Percentiles rank a stretch among this genome's conserved stretches.
Evolutionary conservation across 2,329 filamentous ascomycete species (phyloP).

Genomic region (Lachnellula arida): DNA sequence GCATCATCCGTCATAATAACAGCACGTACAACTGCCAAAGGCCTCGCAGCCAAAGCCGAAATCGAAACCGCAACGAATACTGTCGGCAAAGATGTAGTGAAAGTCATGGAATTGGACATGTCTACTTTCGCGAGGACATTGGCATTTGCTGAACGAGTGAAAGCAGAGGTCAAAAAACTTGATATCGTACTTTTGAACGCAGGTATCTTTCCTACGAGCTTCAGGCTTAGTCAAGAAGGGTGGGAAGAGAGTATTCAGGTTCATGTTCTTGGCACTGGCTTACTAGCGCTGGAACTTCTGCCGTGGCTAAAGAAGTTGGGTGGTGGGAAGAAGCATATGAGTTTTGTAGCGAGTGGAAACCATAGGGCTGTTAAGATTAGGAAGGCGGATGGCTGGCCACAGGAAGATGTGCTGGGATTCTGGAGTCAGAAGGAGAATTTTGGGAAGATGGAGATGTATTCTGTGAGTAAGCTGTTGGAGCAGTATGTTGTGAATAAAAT

Average conservation of each 20-base stretch:
- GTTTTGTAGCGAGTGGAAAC: constrained; percentile 23
- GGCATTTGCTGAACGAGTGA: constrained; percentile 22
- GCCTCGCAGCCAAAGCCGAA: constrained; percentile 34
- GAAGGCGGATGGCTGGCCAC: constrained; percentile 13
- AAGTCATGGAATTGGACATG: constrained; percentile 26
- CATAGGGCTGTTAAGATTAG: constrained; percentile 12
- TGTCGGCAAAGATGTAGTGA: constrained; percentile 16
- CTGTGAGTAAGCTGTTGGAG: constrained; percentile 23
- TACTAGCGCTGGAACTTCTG: constrained; percentile 49
- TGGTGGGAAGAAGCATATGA: constrained; percentile 22
- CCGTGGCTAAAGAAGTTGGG: constrained; percentile 40
- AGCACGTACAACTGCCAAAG: constrained; percentile 34
- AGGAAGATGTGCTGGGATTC: constrained; percentile 19
- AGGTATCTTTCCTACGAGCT: constrained; percentile 20
- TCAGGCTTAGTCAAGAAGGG: constrained; percentile 32
- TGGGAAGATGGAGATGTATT: constrained; percentile 16
- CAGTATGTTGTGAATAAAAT: constrained; percentile 27
- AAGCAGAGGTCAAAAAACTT: constrained; percentile 20
- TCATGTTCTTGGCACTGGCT: constrained; percentile 51
- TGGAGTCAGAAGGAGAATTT: constrained; percentile 21
- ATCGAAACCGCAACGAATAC: constrained; percentile 31
- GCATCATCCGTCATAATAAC: constrained; percentile 39
- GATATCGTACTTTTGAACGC: constrained; percentile 32
- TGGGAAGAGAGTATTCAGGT: constrained; percentile 52
- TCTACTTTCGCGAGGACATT: constrained; percentile 20